Base-by-base conservation (phyloP, 306 rosid genomes). In the Prinsepia uniflora region DNA sequence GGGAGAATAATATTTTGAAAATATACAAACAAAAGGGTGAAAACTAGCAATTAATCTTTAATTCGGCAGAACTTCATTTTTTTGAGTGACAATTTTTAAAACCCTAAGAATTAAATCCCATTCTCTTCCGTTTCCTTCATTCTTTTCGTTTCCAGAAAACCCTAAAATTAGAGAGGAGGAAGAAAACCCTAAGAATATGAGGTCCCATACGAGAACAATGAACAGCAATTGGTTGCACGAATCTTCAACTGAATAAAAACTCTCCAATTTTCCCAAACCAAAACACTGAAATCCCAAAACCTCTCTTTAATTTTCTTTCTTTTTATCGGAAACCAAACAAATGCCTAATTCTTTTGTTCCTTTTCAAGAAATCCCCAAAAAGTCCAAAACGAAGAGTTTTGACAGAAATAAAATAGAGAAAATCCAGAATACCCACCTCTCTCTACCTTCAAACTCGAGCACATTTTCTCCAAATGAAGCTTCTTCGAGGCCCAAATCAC, bases 391-490 rank as follows among this genome's bases (percentile, higher is more conserved):
- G 30, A 20, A 18, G 52, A n/a, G 45, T 13, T 24, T 22, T 42
- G 43, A 9, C 64, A 13, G 4, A 48, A 43, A 18, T 47, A 10
- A 9, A 58, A 49, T 0, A 49, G 15, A 54, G 53, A 48, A 40
- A 41, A 74, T 41, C 46, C 63, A 17, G 49, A 77, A 78, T 7
- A 80, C 92, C 76, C 84, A 94, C 99, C 99, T 94, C 41, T 84
- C 92, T 90, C 97, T 86, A 71, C 87, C 90, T 81, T 91, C 99
- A 68, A 82, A 79, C 68, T 89, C 97, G 91, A 82, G 76, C 65
- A 79, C 85, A 82, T 94, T 94, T 48, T 91, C 99, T n/a, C 96
- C 99, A 34, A 83, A 91, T 1, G 90, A 87, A 68, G 90, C 91
- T 78, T 94, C 96, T 72, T 82, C 84, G 15, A 15, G 72, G 12